Conservation (phyloP, 805 yeast genomes). For the Metschnikowia borealis region DNA sequence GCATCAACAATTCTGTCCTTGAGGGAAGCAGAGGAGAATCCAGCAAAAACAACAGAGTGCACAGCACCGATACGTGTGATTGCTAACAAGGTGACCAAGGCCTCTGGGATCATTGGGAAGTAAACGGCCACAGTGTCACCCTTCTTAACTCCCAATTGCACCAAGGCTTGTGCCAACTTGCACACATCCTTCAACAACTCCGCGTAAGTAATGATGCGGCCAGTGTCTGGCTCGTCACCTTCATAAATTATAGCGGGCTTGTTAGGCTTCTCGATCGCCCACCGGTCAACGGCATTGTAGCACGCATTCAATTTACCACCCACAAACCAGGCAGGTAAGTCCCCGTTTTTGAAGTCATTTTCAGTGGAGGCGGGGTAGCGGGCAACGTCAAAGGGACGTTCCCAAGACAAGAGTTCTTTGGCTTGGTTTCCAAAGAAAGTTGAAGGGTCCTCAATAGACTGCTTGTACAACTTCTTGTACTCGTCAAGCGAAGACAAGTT, state of each 20-base stretch:
- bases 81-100: constrained; percentile 90
- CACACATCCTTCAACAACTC: constrained; percentile 82
- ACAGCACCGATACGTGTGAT: constrained; percentile 91
- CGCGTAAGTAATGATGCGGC: constrained; percentile 73
- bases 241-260: constrained; percentile 85
- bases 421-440: constrained; percentile 79
- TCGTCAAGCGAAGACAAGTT: constrained; percentile 16
- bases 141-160: constrained; percentile 80
- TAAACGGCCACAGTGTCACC: constrained; percentile 97
- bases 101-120: constrained; percentile 97
- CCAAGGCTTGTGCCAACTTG: constrained; percentile 79
- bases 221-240: constrained; percentile 84
- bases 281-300: constrained; percentile 93
- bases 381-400: constrained; percentile 65
- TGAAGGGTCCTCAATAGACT: constrained; percentile 77
- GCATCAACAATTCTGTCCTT: constrained; percentile 90
- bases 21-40: constrained; percentile 90
- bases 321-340: constrained; percentile 82
- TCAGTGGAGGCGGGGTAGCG: constrained; percentile 55
- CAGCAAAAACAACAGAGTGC: constrained; percentile 96
- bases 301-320: constrained; percentile 92
- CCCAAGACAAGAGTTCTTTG: constrained; percentile 71
- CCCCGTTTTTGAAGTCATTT: constrained; percentile 53
- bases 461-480: constrained; percentile 48
- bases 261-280: constrained; percentile 83